These are phyloP conservation scores for Suillus fuscotomentosus DNA, from an alignment of 768 basidiomycete genomes.

Conservation along the genomic window DNA sequence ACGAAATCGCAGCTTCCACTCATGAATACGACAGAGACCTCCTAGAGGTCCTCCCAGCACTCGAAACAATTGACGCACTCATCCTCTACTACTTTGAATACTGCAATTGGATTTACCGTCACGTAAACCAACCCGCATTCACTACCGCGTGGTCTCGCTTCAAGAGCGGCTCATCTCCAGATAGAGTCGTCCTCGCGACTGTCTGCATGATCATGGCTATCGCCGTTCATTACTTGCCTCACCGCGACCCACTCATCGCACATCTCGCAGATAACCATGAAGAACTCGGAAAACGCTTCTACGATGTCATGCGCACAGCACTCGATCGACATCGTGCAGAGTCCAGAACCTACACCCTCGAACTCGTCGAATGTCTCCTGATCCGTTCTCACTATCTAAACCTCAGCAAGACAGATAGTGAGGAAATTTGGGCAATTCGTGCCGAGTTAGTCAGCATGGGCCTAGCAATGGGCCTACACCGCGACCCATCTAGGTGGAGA, in stretches of 20 bases:
- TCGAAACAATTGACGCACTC: slow-evolving; percentile 70
- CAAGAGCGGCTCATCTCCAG: slow-evolving; percentile 62
- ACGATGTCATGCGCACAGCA: slow-evolving; percentile 64
- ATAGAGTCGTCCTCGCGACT: slow-evolving; percentile 69
- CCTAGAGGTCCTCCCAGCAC: slow-evolving; percentile 59
- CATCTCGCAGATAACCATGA: slow-evolving; percentile 50
- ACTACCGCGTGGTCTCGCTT: slow-evolving; percentile 68
- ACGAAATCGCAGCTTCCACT: slow-evolving; percentile 42
- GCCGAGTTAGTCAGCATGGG: slow-evolving; percentile 74
- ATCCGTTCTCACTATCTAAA: slow-evolving; percentile 71
- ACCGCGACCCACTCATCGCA: slow-evolving; percentile 60
- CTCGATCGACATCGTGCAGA: slow-evolving; percentile 63
- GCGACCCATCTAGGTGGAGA: slow-evolving; percentile 79
- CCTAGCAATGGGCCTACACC: slow-evolving; percentile 82
- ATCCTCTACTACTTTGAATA: slow-evolving; percentile 80
- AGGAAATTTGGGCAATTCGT: slow-evolving; percentile 76
- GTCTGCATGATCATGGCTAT: slow-evolving; percentile 75
- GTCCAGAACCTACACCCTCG: slow-evolving; percentile 59
- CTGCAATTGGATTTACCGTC: slow-evolving; percentile 86
- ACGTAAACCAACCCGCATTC: slow-evolving; percentile 67
- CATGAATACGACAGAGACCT: slow-evolving; percentile 74
- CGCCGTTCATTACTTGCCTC: slow-evolving; percentile 69
- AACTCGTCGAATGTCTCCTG: slow-evolving; percentile 74
- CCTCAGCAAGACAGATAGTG: slow-evolving; percentile 70
- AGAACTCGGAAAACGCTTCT: slow-evolving; percentile 64